phyloP scores from a whole-genome alignment of 31 red algal species.

The Odonthalia washingtoniensis region DNA sequence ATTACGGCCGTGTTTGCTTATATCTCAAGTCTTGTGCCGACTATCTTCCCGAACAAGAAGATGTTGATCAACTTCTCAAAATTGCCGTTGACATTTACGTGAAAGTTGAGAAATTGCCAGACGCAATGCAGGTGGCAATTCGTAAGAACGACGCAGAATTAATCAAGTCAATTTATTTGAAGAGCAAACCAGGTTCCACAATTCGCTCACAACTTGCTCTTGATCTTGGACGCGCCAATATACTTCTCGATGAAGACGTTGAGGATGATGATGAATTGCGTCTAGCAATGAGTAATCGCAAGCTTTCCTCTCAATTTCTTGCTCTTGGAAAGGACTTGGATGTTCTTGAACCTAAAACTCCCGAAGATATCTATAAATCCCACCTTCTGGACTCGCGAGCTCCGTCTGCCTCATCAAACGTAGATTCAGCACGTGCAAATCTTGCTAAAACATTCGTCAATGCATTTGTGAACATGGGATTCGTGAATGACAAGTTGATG shows the following conservation, averaged over 20 bases:
- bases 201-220: constrained; percentile 84
- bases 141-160: constrained; percentile 63
- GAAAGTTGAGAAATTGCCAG: constrained; percentile 52
- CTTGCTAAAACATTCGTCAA: constrained; percentile 97
- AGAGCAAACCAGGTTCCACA: constrained; percentile 35
- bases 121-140: constrained; percentile 94
- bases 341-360: constrained; percentile 91
- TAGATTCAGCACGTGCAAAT: constrained; percentile 94
- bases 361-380: constrained; percentile 99
- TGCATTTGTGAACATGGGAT: constrained; percentile 97
- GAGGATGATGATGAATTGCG: constrained; percentile 80
- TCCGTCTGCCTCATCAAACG: constrained; percentile 41
- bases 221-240: constrained; percentile 71
- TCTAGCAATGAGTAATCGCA: constrained; percentile 77
- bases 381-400: constrained; percentile 87
- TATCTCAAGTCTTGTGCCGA: constrained; percentile 89
- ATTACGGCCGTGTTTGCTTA: constrained; percentile 85
- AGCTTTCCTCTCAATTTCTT: constrained; percentile 78
- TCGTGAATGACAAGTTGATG: constrained; percentile 95
- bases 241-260: constrained; percentile 80
- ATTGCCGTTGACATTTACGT: constrained; percentile 82
- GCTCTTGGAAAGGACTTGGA: constrained; percentile 91
- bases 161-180: constrained; percentile 71
- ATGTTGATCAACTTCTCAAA: constrained; percentile 70
- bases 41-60: constrained; percentile 83